A percentile compares a stretch with the other conserved stretches of the same genome.
Conservation (phyloP, 495 filamentous ascomycete species). For the Xylaria bambusicola region DNA sequence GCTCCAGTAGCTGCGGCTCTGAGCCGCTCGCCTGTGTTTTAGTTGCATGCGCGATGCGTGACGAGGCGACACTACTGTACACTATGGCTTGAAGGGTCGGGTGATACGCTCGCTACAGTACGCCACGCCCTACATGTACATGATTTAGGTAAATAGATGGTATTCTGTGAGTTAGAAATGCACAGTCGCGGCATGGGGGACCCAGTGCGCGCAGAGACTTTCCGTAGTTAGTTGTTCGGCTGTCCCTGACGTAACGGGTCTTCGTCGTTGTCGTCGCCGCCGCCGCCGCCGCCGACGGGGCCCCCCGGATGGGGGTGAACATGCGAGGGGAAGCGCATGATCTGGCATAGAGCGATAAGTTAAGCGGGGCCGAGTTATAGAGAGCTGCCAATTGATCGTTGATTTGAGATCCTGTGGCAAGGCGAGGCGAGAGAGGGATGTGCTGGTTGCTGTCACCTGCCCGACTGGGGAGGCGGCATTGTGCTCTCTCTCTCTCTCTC, state of each 20-base stretch:
- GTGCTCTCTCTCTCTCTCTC: too few relatives aligned
- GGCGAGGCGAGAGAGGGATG: conserved; percentile 10
- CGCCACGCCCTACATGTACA: too few relatives aligned
- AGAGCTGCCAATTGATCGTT: not conserved
- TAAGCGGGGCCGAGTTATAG: not conserved
- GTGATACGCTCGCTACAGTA: not conserved
- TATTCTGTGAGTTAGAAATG: too few relatives aligned
- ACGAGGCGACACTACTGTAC: not conserved
- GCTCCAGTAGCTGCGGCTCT: not conserved
- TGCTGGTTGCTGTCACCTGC: conserved; percentile 1
- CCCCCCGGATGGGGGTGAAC: too few relatives aligned
- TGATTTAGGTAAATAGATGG: too few relatives aligned
- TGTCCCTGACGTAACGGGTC: not conserved
- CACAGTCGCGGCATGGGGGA: not conserved
- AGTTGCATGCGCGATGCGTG: conserved; percentile 9
- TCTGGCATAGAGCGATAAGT: not conserved
- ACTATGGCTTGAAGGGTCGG: too few relatives aligned
- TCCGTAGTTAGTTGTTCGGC: not conserved
- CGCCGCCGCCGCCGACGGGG: too few relatives aligned
- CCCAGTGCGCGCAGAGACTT: not conserved
- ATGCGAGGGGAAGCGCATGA: not conserved
- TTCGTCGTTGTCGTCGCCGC: too few relatives aligned
- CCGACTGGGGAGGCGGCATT: conserved; percentile 8
- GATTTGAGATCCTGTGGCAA: conserved; percentile 15
- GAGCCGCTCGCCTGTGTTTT: conserved; percentile 6